Conservation (phyloP, 106 monocot genomes). For the Gastrodia elata region DNA sequence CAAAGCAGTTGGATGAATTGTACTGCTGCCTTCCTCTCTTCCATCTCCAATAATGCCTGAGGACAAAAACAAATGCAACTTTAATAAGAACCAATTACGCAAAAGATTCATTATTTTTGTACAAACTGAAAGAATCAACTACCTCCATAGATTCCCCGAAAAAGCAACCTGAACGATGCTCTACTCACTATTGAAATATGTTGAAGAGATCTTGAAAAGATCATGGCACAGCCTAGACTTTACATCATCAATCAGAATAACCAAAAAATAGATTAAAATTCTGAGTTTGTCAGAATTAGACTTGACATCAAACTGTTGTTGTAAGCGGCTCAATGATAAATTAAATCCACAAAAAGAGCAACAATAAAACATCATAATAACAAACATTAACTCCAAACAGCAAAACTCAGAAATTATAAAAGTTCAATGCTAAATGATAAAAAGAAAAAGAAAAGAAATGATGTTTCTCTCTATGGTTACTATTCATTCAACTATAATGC, state of each 20-base stretch:
- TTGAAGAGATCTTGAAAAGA: neutral
- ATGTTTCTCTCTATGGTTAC: neutral
- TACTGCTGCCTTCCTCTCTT: neutral
- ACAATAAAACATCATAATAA: neutral
- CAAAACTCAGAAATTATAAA: neutral
- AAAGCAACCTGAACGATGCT: neutral
- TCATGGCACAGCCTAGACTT: constrained; percentile 1
- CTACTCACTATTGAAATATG: constrained; percentile 1
- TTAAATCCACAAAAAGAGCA: neutral
- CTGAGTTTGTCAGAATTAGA: neutral
- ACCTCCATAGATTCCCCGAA: constrained; percentile 7
- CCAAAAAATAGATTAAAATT: neutral
- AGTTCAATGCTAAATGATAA: neutral
- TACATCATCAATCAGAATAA: neutral
- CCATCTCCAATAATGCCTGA: constrained; percentile 1
- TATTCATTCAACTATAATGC: neutral
- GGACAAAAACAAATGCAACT: neutral
- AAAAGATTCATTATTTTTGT: neutral
- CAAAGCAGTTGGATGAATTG: constrained; percentile 39
- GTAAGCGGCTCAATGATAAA: neutral
- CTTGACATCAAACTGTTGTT: neutral
- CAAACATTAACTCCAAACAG: neutral
- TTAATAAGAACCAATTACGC: neutral
- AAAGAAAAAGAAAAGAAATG: neutral
- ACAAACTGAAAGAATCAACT: neutral